Evolutionary conservation across 495 filamentous ascomycete genomes (phyloP).

Genomic region (Talaromyces ruber): DNA sequence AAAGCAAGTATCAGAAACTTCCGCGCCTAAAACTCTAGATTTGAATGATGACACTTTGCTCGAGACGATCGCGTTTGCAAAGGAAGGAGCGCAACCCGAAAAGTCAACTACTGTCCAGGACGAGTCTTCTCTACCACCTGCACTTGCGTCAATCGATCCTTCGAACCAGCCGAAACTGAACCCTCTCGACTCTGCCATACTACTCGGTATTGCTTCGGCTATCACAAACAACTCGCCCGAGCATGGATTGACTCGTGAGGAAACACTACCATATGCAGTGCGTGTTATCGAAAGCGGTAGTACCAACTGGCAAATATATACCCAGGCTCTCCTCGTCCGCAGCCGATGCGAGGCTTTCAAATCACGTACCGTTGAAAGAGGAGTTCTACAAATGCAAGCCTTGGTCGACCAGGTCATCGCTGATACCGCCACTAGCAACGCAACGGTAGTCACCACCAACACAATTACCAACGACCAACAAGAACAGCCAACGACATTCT

Average conservation of each 20-base stretch:
- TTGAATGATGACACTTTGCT: constrained; percentile 91
- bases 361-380: constrained; percentile 77
- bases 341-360: constrained; percentile 82
- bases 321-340: constrained; percentile 78
- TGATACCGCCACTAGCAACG: constrained; percentile 54
- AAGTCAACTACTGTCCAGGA: constrained; percentile 32
- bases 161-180: constrained; percentile 74
- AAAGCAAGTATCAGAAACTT: constrained; percentile 8
- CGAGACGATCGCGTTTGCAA: constrained; percentile 73
- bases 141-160: constrained; percentile 57
- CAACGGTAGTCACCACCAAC: constrained; percentile 15
- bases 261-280: constrained; percentile 83
- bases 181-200: constrained; percentile 75
- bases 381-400: constrained; percentile 89
- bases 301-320: constrained; percentile 98
- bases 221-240: constrained; percentile 81
- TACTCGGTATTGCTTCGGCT: constrained; percentile 73
- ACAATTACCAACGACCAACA: constrained; percentile 2
- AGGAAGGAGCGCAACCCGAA: constrained; percentile 28
- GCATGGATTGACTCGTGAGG: constrained; percentile 81
- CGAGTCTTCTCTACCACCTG: constrained; percentile 47
- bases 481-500: constrained; percentile 57
- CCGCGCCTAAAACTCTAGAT: constrained; percentile 56
- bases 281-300: constrained; percentile 81
- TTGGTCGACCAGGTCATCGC: constrained; percentile 93